Evolutionary conservation across 163 green algal species (phyloP).

Genomic region (Scenedesmus sp.): DNA sequence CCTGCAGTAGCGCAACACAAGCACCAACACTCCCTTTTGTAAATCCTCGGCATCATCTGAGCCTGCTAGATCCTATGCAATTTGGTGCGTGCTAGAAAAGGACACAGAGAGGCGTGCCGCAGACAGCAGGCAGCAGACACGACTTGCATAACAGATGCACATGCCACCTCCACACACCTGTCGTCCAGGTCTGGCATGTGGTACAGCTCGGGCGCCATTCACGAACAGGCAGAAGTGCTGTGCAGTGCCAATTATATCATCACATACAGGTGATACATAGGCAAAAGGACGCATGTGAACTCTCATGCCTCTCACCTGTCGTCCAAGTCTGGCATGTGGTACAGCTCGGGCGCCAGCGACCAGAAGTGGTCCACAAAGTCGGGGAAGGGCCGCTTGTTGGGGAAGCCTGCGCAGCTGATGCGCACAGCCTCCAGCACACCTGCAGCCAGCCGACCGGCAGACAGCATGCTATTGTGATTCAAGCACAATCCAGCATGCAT

Average conservation of each 20-base stretch:
- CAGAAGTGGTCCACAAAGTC: slow-evolving; percentile 99
- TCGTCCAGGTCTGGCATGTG: slow-evolving; percentile 72
- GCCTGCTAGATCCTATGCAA: neutral
- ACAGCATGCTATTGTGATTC: neutral
- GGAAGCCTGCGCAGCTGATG: slow-evolving; percentile 97
- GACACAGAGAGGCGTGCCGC: neutral
- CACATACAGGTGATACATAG: too few relatives aligned
- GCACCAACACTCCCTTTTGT: neutral
- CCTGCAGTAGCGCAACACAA: neutral
- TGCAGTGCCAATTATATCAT: too few relatives aligned
- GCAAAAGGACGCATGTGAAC: too few relatives aligned
- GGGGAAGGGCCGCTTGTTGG: slow-evolving; percentile 87
- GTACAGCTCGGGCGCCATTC: slow-evolving; percentile 81
- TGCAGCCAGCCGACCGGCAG: neutral
- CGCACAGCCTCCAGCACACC: slow-evolving; percentile 97
- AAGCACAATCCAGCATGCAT: neutral
- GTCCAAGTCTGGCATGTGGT: slow-evolving; percentile 68
- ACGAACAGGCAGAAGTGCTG: slow-evolving; percentile 79
- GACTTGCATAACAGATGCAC: too few relatives aligned
- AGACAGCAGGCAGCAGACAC: too few relatives aligned
- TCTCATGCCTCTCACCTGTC: slow-evolving; percentile 58
- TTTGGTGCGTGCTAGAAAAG: neutral
- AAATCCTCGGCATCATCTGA: neutral
- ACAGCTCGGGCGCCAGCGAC: slow-evolving; percentile 83
- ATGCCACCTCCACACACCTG: slow-evolving; percentile 3